Base-by-base conservation (phyloP, 2,329 filamentous ascomycete species). In the Coniella lustricola region DNA sequence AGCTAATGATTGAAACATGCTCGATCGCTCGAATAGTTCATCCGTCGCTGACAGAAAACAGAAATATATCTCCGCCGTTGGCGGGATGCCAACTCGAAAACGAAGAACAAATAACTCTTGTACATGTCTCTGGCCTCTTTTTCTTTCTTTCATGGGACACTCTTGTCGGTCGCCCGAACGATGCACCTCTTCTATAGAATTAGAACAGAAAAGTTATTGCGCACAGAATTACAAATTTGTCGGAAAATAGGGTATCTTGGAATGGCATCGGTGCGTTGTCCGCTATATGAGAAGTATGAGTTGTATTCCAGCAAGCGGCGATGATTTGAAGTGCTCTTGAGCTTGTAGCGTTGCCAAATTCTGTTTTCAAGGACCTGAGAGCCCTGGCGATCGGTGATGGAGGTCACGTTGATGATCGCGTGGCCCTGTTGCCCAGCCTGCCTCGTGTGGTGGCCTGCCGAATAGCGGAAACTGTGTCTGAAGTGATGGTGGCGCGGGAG, bases 361-460 rank as follows among this genome's bases (percentile, higher is more conserved):
- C 5, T 29, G 25, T 29, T 32, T 17, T 9, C 17, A 34, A 7
- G 34, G 44, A 14, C 33, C 31, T 2, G 18, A 12, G 20, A 10
- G 29, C 16, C 48, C 35, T 33, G 34, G 29, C 14, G 35, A 37
- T 22, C 32, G 41, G 34, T 51, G 48, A 13, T 48, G 51, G 14
- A 25, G 12, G 10, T 38, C 22, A 29, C 5, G 25, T n/a, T 46
- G 43, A 13, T 18, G 43, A 10, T 51, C 51, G 18, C 57, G 54
- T 5, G 60, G 54, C 37, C 61, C 60, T 1, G 62, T 64, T 12
- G 60, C 66, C 67, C 67, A 70, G 7, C 67, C 66, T 7, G 62
- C 63, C 51, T 68, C 67, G 48, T 69, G 66, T 0, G 63, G 56
- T 16, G 63, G 60, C 37, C 62, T 60, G 44, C 55, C 47, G 8